phyloP scores from a whole-genome alignment of 1,284 basidiomycete genomes.

The Xerocomus amazonicus region DNA sequence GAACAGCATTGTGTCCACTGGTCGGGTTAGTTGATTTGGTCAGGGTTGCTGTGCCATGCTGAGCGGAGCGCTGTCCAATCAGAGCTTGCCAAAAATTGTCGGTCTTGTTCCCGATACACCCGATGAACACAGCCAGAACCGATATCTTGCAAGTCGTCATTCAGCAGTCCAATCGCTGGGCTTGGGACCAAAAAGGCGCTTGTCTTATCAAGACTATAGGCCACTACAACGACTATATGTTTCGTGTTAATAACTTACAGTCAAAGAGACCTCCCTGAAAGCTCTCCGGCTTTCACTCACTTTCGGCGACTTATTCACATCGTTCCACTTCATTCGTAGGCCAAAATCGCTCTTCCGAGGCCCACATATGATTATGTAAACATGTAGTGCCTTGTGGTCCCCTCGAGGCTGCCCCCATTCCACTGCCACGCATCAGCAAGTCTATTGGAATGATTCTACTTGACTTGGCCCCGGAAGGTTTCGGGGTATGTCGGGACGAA shows the following conservation, averaged over 20 bases:
- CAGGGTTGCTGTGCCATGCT: background rate
- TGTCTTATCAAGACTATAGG: too few relatives aligned
- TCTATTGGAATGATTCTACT: slow-evolving; percentile 13
- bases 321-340: slow-evolving; percentile 3
- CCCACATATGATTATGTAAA: slow-evolving; percentile 12
- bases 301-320: background rate
- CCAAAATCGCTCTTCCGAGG: background rate
- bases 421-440: slow-evolving; percentile 23
- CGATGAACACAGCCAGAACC: background rate
- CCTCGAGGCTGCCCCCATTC: slow-evolving; percentile 20
- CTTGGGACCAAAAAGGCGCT: too few relatives aligned
- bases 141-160: background rate
- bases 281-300: background rate
- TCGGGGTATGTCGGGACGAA: slow-evolving; percentile 16
- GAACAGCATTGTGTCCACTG: slow-evolving; percentile 5
- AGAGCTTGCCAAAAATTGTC: background rate
- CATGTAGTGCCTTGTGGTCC: slow-evolving; percentile 9
- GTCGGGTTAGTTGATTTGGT: background rate
- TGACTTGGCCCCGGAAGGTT: slow-evolving; percentile 12
- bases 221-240: too few relatives aligned
- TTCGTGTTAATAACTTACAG: background rate
- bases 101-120: slow-evolving; percentile 1
- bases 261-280: background rate
- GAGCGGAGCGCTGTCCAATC: slow-evolving; percentile 19
- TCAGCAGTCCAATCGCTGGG: too few relatives aligned